These are phyloP conservation scores for Kappamyces sp. DNA, from an alignment of 192 early-diverging fungal genomes.

Conservation along the genomic window DNA sequence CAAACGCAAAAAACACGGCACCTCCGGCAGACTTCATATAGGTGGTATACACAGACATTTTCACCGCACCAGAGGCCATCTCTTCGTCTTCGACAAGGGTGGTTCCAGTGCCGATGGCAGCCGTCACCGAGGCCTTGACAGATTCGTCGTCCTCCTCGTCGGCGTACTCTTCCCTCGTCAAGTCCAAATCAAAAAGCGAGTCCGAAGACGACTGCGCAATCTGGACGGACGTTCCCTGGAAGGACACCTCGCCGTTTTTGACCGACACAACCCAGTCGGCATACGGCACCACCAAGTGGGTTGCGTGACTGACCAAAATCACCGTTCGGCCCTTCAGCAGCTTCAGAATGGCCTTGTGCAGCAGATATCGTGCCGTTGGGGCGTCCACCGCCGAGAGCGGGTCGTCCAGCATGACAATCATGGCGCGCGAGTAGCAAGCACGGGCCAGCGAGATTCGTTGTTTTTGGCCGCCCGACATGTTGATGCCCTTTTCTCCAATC, in stretches of 20 bases:
- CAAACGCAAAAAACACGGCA: conserved; percentile 15
- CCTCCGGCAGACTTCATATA: conserved; percentile 43
- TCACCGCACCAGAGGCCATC: conserved; percentile 31
- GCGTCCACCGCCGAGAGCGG: conserved; percentile 84
- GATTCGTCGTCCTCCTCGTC: no score
- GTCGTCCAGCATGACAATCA: conserved; percentile 53
- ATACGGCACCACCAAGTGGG: conserved; percentile 33
- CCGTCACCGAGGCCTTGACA: conserved; percentile 14
- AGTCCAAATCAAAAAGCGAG: no score
- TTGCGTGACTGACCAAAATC: conserved; percentile 72
- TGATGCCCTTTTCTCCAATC: conserved; percentile 43
- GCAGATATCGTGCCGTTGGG: conserved; percentile 72
- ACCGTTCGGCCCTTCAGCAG: conserved; percentile 67
- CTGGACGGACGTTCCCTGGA: conserved; percentile 27
- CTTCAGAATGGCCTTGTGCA: conserved; percentile 59
- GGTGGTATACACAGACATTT: conserved; percentile 25
- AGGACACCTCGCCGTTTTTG: conserved; percentile 28
- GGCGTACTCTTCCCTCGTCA: no score
- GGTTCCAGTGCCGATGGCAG: conserved; percentile 18
- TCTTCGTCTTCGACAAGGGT: conserved; percentile 41
- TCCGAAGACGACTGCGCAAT: not conserved
- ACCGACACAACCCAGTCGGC: conserved; percentile 39
- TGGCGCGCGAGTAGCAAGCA: conserved; percentile 12
- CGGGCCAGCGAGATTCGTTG: conserved; percentile 38
- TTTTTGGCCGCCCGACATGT: conserved; percentile 19